Base-by-base conservation (phyloP, 306 rosid species). In the Pyrus pyrifolia region DNA sequence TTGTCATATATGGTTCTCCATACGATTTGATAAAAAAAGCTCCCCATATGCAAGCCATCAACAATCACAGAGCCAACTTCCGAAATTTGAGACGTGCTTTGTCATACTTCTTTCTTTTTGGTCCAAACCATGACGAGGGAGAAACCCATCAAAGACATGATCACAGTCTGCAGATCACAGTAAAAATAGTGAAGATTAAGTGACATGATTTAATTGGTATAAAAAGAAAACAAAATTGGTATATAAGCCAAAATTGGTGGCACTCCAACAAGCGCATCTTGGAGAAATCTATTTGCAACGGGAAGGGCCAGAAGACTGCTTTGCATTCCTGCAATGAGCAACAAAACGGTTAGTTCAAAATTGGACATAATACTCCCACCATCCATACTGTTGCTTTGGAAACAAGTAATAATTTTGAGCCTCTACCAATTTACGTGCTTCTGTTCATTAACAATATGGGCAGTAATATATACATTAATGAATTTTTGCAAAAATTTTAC, bases 281-380 rank as follows among this genome's bases (percentile, higher is more conserved):
- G 80, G 62, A 94, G 90, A 79, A 92, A 94, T 23, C 89, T 85
- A 80, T 94, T 94, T 9, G 98, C 97, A 52, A 31, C 35, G 8
- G 38, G 8, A 6, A 92, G 94, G 74, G 96, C 98, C 62, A 94
- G 96, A 78, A 94, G 97, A 80, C 98, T 94, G 82, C 97, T 92
- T 79, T 94, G 98, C 98, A 92, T 94, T 77, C 98, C 98, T 94
- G 88, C 70, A 83, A 94, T 81, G 38, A 92, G 87, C 45, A 92
- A 81, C 77, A 86, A 76, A 77, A 94, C 75, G 78, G 88, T 59
- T 49, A 85, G 25, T 69, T 97, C 98, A 52, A 94, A 87, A 67
- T 96, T 88, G 58, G 95, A 89, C 68, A 88, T 64, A 65, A 92
- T 6, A 35, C 40, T 35, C 40, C 40, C 40, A 35, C 40, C 40